Conservation (phyloP, 2,329 filamentous ascomycete species). For the Venturia pyrina region DNA sequence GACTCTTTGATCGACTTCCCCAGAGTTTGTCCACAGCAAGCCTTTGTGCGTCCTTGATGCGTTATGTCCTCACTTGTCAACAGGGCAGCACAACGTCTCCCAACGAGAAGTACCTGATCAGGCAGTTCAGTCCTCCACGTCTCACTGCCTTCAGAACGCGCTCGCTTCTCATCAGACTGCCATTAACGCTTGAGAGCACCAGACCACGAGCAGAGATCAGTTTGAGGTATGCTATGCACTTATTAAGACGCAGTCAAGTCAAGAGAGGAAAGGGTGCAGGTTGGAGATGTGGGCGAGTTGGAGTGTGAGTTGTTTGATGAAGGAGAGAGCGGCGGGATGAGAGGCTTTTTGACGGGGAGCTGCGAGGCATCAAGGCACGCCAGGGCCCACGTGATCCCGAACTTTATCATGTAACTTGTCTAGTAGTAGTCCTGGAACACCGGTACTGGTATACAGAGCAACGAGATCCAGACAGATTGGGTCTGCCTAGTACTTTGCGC, state of each 20-base stretch:
- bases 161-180: conserved; percentile 4
- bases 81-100: background rate
- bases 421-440: background rate
- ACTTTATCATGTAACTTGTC: background rate
- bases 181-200: conserved; percentile 3
- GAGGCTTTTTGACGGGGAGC: background rate
- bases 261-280: conserved; percentile 8
- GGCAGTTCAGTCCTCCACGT: background rate
- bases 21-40: background rate
- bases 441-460: background rate
- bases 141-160: conserved; percentile 9
- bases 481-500: background rate
- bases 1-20: background rate
- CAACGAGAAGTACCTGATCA: background rate
- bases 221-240: conserved; percentile 6
- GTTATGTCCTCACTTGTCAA: conserved; percentile 4
- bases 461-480: background rate
- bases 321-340: background rate
- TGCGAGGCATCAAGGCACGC: background rate
- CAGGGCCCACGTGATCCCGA: background rate
- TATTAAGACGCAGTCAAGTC: conserved; percentile 8
- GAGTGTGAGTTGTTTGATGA: background rate
- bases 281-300: background rate
- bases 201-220: background rate
- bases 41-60: conserved; percentile 1